Conservation (phyloP, 768 basidiomycete species). For the Gautieria morchelliformis region DNA sequence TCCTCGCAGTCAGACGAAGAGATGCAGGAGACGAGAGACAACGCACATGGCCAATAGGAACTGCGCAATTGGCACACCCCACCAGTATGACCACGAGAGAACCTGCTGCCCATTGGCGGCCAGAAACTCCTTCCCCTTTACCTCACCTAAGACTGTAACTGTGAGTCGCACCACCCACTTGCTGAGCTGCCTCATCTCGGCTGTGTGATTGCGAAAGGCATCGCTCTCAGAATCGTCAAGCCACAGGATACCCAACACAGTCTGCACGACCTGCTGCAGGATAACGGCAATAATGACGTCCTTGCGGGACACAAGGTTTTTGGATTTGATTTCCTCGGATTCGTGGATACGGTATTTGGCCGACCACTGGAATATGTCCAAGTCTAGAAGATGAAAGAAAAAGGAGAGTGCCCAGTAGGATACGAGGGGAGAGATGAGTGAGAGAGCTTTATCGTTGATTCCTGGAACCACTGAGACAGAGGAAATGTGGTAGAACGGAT, state of each 20-base stretch:
- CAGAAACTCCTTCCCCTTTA: conserved; percentile 28
- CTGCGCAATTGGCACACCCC: conserved; percentile 71
- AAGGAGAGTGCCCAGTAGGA: conserved; percentile 80
- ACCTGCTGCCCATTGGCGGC: conserved; percentile 29
- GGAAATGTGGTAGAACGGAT: conserved; percentile 29
- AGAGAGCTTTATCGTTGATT: conserved; percentile 61
- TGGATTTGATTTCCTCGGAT: conserved; percentile 60
- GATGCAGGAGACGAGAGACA: not conserved
- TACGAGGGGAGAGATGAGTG: conserved; percentile 64
- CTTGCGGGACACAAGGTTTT: conserved; percentile 62
- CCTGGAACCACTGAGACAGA: conserved; percentile 31
- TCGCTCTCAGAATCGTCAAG: conserved; percentile 28
- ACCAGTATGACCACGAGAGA: conserved; percentile 81
- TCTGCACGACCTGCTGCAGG: conserved; percentile 82
- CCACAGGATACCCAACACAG: conserved; percentile 60
- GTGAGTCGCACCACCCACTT: conserved; percentile 28
- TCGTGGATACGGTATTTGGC: conserved; percentile 85
- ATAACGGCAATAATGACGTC: conserved; percentile 77
- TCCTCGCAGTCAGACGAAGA: not conserved
- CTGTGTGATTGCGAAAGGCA: conserved; percentile 25
- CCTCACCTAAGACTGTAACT: conserved; percentile 31
- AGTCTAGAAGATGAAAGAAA: conserved; percentile 76
- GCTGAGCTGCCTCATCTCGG: conserved; percentile 29
- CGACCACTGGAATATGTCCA: conserved; percentile 65
- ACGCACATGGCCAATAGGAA: conserved; percentile 78